Percentiles rank a stretch among this genome's conserved stretches.
Conservation (phyloP, 2,329 filamentous ascomycete genomes). For the Colletotrichum melonis region DNA sequence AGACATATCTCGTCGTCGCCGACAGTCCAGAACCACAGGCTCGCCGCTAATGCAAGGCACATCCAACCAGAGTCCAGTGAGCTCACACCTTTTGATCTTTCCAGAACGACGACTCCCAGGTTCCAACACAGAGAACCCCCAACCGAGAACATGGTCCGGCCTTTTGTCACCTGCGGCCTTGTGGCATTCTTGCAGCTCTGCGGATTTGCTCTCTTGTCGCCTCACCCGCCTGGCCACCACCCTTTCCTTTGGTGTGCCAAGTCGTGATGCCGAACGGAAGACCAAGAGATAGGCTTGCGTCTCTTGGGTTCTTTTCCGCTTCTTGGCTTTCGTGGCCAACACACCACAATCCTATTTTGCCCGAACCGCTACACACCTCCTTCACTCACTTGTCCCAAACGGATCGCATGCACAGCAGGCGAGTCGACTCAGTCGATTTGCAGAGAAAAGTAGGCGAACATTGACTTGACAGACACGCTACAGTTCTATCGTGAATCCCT, state of each 20-base stretch:
- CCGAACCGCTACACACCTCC: background rate
- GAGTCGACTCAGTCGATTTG: background rate
- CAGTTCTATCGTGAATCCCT: background rate
- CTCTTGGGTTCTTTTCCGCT: slow-evolving; percentile 25
- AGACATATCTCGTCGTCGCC: slow-evolving; percentile 24
- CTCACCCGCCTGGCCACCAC: slow-evolving; percentile 11
- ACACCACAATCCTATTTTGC: slow-evolving; percentile 24
- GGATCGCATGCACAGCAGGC: background rate
- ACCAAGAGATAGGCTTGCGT: slow-evolving; percentile 28
- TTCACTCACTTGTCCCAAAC: background rate
- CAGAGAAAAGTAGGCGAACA: background rate
- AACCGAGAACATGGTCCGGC: background rate
- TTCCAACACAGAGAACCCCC: background rate
- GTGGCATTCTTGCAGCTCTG: background rate
- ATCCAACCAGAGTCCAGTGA: slow-evolving; percentile 28
- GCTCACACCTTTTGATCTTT: slow-evolving; percentile 11
- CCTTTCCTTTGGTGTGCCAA: background rate
- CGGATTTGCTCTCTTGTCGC: slow-evolving; percentile 18
- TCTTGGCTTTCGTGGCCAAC: slow-evolving; percentile 26
- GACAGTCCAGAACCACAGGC: slow-evolving; percentile 17
- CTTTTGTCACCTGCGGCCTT: background rate
- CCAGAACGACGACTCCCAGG: background rate
- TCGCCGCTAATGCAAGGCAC: slow-evolving; percentile 35
- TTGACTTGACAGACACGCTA: background rate
- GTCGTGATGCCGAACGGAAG: background rate